phyloP scores from a whole-genome alignment of 306 rosid genomes.

The Corylus americana region DNA sequence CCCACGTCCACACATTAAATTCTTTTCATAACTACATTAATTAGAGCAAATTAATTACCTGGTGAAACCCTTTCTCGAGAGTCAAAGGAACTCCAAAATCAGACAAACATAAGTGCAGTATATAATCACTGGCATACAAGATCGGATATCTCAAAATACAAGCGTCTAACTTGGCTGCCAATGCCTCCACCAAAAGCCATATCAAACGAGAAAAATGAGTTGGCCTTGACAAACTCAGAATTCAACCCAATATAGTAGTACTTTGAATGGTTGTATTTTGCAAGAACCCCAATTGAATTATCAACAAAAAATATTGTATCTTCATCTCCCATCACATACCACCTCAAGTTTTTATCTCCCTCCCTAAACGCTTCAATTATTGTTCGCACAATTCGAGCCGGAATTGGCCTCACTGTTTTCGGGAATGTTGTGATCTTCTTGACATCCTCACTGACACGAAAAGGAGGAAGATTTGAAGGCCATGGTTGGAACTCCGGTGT shows the following conservation, averaged over 20 bases:
- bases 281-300: slow-evolving; percentile 40
- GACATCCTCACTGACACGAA: slow-evolving; percentile 38
- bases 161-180: slow-evolving; percentile 29
- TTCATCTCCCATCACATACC: slow-evolving; percentile 57
- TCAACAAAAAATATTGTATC: slow-evolving; percentile 43
- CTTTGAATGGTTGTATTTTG: slow-evolving; percentile 40
- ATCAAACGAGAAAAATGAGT: slow-evolving; percentile 33
- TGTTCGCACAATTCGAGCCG: slow-evolving; percentile 31
- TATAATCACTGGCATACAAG: slow-evolving; percentile 37
- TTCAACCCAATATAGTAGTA: slow-evolving; percentile 39
- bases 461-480: slow-evolving; percentile 42
- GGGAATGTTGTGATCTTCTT: neutral
- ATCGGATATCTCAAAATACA: slow-evolving; percentile 42
- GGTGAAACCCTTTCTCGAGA: slow-evolving; percentile 48
- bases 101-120: slow-evolving; percentile 38
- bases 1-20: too few species aligned
- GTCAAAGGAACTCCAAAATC: slow-evolving; percentile 46
- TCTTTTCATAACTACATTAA: too few species aligned
- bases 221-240: slow-evolving; percentile 12
- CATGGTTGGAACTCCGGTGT: slow-evolving; percentile 38
- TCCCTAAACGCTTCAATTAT: slow-evolving; percentile 36
- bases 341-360: slow-evolving; percentile 36
- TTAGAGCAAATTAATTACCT: slow-evolving; percentile 28
- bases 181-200: slow-evolving; percentile 58
- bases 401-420: neutral